These are phyloP conservation scores for Allomyces macrogynus DNA, from an alignment of 192 early-diverging fungal species.

Conservation along the genomic window DNA sequence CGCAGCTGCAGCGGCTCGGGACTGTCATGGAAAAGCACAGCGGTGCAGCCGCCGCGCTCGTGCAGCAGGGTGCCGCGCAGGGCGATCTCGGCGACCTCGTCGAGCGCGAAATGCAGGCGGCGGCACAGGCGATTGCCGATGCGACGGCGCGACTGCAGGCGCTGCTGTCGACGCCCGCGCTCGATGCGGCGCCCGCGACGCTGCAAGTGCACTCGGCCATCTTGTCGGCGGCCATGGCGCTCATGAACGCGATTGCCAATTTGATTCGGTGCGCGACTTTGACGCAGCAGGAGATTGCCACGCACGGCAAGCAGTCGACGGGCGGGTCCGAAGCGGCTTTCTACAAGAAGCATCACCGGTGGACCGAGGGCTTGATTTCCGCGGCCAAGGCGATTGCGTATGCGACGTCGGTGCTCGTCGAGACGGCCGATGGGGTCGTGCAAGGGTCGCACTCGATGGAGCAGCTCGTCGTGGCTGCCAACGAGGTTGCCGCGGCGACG, in stretches of 20 bases:
- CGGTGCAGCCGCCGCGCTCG: constrained; percentile 26
- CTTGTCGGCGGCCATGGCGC: constrained; percentile 69
- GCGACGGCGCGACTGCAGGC: constrained; percentile 63
- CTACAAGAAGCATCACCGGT: constrained; percentile 99
- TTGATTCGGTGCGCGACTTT: constrained; percentile 85
- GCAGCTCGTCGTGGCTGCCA: constrained; percentile 92
- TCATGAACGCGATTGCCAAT: constrained; percentile 84
- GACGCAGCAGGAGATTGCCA: constrained; percentile 92
- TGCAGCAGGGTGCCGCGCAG: constrained; percentile 26
- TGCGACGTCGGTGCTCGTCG: constrained; percentile 82
- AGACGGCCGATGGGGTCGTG: constrained; percentile 89
- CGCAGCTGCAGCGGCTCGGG: constrained; percentile 47
- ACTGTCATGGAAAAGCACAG: constrained; percentile 58
- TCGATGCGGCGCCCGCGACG: constrained; percentile 46
- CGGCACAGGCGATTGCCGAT: constrained; percentile 78
- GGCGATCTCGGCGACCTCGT: constrained; percentile 81
- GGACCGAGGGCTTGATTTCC: constrained; percentile 95
- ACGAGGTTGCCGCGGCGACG: constrained; percentile 87
- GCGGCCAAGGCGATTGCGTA: constrained; percentile 85
- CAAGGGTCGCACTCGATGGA: constrained; percentile 72
- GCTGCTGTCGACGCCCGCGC: constrained; percentile 55
- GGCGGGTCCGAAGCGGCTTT: constrained; percentile 51
- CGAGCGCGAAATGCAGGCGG: constrained; percentile 79
- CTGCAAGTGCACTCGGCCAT: constrained; percentile 81
- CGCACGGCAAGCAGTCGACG: constrained; percentile 62